Conservation (phyloP, 2,329 filamentous ascomycete genomes). For the Fusarium metavorans region DNA sequence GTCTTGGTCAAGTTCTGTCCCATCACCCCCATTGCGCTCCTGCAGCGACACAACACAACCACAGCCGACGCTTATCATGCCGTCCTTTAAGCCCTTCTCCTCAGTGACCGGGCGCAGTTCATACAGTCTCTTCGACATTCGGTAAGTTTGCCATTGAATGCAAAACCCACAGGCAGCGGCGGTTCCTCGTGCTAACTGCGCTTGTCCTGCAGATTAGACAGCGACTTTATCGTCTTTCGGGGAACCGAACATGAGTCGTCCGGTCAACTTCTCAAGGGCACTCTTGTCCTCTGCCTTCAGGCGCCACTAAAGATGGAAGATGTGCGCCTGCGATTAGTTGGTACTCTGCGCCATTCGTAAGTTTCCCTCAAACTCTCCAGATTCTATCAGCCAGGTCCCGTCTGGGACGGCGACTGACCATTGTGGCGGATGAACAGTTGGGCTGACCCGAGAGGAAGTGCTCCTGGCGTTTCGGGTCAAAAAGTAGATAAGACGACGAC, state of each 20-base stretch:
- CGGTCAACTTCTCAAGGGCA: slow-evolving; percentile 79
- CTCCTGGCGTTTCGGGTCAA: slow-evolving; percentile 69
- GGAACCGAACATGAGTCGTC: slow-evolving; percentile 81
- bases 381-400: slow-evolving; percentile 9
- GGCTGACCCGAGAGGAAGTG: slow-evolving; percentile 64
- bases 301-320: slow-evolving; percentile 78
- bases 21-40: slow-evolving; percentile 17
- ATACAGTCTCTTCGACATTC: slow-evolving; percentile 69
- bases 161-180: not conserved
- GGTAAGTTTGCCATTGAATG: slow-evolving; percentile 54
- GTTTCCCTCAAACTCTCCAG: slow-evolving; percentile 47
- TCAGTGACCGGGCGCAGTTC: slow-evolving; percentile 63
- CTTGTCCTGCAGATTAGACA: slow-evolving; percentile 70
- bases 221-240: slow-evolving; percentile 83
- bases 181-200: slow-evolving; percentile 9
- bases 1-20: slow-evolving; percentile 24
- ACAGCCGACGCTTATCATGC: slow-evolving; percentile 56
- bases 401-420: slow-evolving; percentile 24
- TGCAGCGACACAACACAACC: slow-evolving; percentile 28
- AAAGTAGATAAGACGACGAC: slow-evolving; percentile 68
- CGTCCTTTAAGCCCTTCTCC: slow-evolving; percentile 68
- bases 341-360: slow-evolving; percentile 75
- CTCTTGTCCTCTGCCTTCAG: slow-evolving; percentile 78
- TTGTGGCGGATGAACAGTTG: slow-evolving; percentile 52
- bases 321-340: slow-evolving; percentile 77